Base-by-base conservation (phyloP, 306 rosid genomes). In the Inga leiocalycina region DNA sequence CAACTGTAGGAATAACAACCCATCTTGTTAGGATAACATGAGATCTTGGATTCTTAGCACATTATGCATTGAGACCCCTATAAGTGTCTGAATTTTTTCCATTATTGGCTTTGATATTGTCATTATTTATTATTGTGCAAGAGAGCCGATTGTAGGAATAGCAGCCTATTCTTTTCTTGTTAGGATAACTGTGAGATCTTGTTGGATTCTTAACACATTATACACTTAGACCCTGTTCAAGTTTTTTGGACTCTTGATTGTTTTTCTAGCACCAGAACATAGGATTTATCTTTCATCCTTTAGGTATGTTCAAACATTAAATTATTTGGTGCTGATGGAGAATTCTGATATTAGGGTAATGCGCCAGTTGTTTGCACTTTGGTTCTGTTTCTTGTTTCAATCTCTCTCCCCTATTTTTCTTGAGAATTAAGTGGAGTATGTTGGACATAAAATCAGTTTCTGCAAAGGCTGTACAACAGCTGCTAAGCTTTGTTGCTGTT, bases 141-240 rank as follows among this genome's bases (percentile, higher is more conserved):
- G 68, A 56, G 77, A 41, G 78, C 39, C 24, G 0, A 14, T 34
- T 62, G 32, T 39, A 2, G 65, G 81, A 62, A 52, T 54, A 65
- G 72, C 35, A 45, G 68, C 61, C 34, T 66, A 48, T 16, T 30
- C 41, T 4, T 78, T 57, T 2, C 10, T 74, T 71, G 67, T 19
- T 17, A 77, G 71, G 83, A 54, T 64, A 59, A 32, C 41, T 41
- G 37, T 51, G 75, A 71, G 81, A 73, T 65, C 46, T 52, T 71
- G 10, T 39, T 59, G 77, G 84, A 44, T 56, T 75, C 30, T 19
- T 75, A 19, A 54, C 46, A 35, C 15, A 35, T 65, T 62, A 8
- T 41, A 61, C 35, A 12, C 61, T 30, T 4, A 27, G 37, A 24
- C 37, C 35, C 37, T 61, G 54, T 24, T 12, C 49, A 43, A 76